phyloP scores from a whole-genome alignment of 345 rosid genomes.

The Mercurialis annua region DNA sequence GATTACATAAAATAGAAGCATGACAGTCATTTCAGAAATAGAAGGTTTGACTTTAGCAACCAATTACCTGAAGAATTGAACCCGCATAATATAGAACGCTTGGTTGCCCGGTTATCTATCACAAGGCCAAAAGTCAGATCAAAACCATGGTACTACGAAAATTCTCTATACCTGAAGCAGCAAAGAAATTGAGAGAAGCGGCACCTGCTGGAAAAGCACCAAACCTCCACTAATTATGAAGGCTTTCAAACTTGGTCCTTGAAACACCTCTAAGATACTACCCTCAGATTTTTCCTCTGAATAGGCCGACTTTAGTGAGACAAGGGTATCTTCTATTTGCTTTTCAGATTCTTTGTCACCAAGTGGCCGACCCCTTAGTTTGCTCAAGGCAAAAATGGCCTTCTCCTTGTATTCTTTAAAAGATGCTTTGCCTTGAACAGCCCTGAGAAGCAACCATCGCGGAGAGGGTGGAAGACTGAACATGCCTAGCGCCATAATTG shows the following conservation, averaged over 20 bases:
- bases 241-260: conserved; percentile 90
- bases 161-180: neutral
- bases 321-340: conserved; percentile 66
- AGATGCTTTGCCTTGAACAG: conserved; percentile 70
- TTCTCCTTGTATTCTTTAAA: conserved; percentile 71
- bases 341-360: conserved; percentile 69
- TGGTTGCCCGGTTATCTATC: conserved; percentile 36
- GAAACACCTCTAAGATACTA: conserved; percentile 76
- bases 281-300: conserved; percentile 60
- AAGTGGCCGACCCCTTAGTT: conserved; percentile 69
- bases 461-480: conserved; percentile 97
- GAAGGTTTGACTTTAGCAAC: conserved; percentile 8
- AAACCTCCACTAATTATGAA: conserved; percentile 88
- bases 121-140: conserved; percentile 17
- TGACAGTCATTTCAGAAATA: conserved; percentile 7
- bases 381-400: conserved; percentile 72
- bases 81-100: conserved; percentile 37
- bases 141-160: conserved; percentile 10
- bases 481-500: conserved; percentile 83
- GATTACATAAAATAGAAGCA: neutral
- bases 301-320: conserved; percentile 63
- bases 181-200: conserved; percentile 13
- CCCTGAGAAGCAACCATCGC: conserved; percentile 96
- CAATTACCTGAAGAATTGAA: conserved; percentile 33
- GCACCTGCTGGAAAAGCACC: conserved; percentile 96